Evolutionary conservation across 257 asterid species (phyloP).

Genomic region (Solanum raphanifolium): DNA sequence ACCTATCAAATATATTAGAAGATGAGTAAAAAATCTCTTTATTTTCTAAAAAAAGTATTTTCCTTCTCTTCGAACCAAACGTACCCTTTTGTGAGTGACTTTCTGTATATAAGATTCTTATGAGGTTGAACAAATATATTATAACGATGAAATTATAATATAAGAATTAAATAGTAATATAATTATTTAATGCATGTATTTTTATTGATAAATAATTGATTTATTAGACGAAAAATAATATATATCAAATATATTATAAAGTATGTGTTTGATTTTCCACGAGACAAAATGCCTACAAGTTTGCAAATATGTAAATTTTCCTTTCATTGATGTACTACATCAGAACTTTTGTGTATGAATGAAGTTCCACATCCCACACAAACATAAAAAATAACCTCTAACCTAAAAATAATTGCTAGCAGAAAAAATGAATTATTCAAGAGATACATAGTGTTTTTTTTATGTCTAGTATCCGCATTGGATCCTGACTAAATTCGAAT

Average conservation of each 20-base stretch:
- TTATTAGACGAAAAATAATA: neutral
- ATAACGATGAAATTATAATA: neutral
- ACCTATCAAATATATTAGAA: neutral
- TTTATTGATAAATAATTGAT: neutral
- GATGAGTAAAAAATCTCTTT: neutral
- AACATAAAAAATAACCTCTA: neutral
- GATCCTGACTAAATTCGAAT: accelerated
- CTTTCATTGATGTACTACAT: neutral
- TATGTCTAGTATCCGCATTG: no score
- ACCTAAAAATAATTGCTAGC: neutral
- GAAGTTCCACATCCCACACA: neutral
- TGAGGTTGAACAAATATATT: neutral
- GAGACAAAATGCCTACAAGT: neutral
- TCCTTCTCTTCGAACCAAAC: neutral
- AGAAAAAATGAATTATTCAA: neutral
- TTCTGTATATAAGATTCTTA: neutral
- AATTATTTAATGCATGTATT: no score
- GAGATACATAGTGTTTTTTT: neutral
- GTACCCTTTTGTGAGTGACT: neutral
- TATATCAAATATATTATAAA: neutral
- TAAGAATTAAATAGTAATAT: no score
- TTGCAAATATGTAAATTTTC: neutral
- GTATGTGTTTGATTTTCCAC: neutral
- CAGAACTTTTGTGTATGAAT: neutral
- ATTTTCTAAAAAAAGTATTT: neutral